Conservation (phyloP, 2,329 filamentous ascomycete species). For the Colletotrichum viniferum region DNA sequence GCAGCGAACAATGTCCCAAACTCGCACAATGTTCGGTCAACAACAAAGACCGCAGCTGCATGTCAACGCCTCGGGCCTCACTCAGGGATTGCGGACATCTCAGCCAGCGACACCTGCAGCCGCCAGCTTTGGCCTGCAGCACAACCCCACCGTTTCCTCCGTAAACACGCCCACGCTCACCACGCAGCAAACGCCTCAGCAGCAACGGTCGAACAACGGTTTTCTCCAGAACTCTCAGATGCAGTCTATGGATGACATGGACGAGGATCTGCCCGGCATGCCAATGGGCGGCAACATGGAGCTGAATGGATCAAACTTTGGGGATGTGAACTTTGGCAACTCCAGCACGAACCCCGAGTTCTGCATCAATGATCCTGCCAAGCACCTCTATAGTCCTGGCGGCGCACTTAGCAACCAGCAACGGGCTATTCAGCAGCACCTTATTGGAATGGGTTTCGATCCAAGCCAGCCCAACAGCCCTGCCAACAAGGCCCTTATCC, state of each 20-base stretch:
- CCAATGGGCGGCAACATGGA: conserved; percentile 66
- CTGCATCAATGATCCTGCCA: conserved; percentile 91
- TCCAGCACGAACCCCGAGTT: conserved; percentile 49
- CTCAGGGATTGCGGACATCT: conserved; percentile 81
- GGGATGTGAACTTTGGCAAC: conserved; percentile 59
- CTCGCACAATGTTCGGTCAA: conserved; percentile 71
- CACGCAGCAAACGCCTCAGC: conserved; percentile 71
- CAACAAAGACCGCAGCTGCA: conserved; percentile 75
- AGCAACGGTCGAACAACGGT: conserved; percentile 30
- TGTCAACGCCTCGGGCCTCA: conserved; percentile 76
- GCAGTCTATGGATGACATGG: conserved; percentile 73
- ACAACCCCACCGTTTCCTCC: conserved; percentile 95
- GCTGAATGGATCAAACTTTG: conserved; percentile 54
- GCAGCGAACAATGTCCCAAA: conserved; percentile 67
- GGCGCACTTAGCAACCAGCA: conserved; percentile 70
- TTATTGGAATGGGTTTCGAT: conserved; percentile 76
- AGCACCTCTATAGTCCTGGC: conserved; percentile 87
- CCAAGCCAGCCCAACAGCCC: conserved; percentile 80
- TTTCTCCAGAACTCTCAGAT: conserved; percentile 58
- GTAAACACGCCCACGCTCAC: conserved; percentile 94
- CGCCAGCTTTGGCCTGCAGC: conserved; percentile 78
- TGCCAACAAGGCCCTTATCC: conserved; percentile 63
- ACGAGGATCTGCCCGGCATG: conserved; percentile 73
- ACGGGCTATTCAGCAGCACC: conserved; percentile 68
- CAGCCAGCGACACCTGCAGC: conserved; percentile 85